Evolutionary conservation across 23 red algal species (phyloP), one percentile per base, ranked within the genome.

Genomic region (Gracilaria vermiculophylla): DNA sequence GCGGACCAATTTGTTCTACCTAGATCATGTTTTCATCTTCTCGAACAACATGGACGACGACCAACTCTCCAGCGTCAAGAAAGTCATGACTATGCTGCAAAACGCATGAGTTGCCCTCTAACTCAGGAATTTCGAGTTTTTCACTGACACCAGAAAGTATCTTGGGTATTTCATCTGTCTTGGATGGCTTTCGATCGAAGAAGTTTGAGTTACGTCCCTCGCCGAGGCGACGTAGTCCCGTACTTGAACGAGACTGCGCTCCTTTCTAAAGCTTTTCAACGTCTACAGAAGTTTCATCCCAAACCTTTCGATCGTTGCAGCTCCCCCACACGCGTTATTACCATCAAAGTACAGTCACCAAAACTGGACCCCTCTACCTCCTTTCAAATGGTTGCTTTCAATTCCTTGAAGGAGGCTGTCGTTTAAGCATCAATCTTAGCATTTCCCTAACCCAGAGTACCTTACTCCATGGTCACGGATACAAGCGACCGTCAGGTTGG

Each of bases 201-300:
- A 57, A 28, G 52, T 1, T 25, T 52, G 24, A 5, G 34, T 62
- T 15, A 14, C 0, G 23, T 50, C 48, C 32, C 53, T 62, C 25
- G 47, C 20, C 13, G 5, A 81, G 17, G 77, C 25, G 31, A 60
- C 33, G 0, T 17, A 58, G n/a, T 52, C 77, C n/a, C 23, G 12
- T 5, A 50, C n/a, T n/a, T n/a, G n/a, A n/a, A n/a, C n/a, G n/a
- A n/a, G n/a, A n/a, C n/a, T n/a, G n/a, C n/a, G n/a, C 35, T 57
- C 47, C 51, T 81, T 81, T 35, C 39, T 81, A 27, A 0, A 52
- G 19, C 36, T 81, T 10, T 27, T 28, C 54, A 81, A 61, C 77
- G 77, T 79, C 10, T 79, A 79, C 31, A 19, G 75, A 81, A 19
- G 52, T 16, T 81, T 61, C 28, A 39, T 81, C 9, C 48, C 48